phyloP scores from a whole-genome alignment of 2,329 filamentous ascomycete species.

The Aspergillus sp. region DNA sequence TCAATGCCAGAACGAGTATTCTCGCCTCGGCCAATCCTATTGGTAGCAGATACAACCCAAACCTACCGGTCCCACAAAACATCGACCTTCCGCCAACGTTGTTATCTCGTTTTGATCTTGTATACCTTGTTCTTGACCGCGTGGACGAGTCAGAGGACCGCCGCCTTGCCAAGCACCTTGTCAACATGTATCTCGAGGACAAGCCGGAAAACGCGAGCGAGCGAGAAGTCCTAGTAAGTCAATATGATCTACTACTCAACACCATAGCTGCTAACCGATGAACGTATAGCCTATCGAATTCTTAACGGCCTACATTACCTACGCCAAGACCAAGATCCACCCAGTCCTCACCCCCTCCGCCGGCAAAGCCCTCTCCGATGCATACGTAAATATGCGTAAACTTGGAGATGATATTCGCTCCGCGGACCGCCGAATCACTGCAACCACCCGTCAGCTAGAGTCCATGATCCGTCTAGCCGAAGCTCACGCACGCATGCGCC shows the following conservation, averaged over 20 bases:
- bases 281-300: slow-evolving; percentile 77
- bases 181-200: slow-evolving; percentile 97
- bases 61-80: slow-evolving; percentile 93
- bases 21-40: slow-evolving; percentile 97
- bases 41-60: slow-evolving; percentile 95
- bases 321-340: slow-evolving; percentile 82
- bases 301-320: slow-evolving; percentile 94
- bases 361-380: slow-evolving; percentile 76
- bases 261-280: slow-evolving; percentile 7
- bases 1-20: slow-evolving; percentile 94
- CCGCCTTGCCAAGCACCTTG: slow-evolving; percentile 83
- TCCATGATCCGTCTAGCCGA: slow-evolving; percentile 97
- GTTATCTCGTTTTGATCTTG: slow-evolving; percentile 91
- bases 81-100: slow-evolving; percentile 95
- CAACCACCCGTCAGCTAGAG: slow-evolving; percentile 93
- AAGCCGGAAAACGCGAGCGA: slow-evolving; percentile 77
- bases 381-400: slow-evolving; percentile 93
- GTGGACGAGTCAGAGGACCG: slow-evolving; percentile 89
- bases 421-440: slow-evolving; percentile 93
- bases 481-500: slow-evolving; percentile 96
- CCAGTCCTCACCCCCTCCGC: slow-evolving; percentile 78
- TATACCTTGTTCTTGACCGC: slow-evolving; percentile 93
- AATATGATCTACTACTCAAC: not conserved
- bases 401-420: slow-evolving; percentile 84
- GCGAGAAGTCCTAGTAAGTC: slow-evolving; percentile 76